A percentile compares a stretch with the other conserved stretches of the same genome.
Evolutionary conservation across 2,329 filamentous ascomycete genomes (phyloP).

Genomic region (Phialocephala sp.): DNA sequence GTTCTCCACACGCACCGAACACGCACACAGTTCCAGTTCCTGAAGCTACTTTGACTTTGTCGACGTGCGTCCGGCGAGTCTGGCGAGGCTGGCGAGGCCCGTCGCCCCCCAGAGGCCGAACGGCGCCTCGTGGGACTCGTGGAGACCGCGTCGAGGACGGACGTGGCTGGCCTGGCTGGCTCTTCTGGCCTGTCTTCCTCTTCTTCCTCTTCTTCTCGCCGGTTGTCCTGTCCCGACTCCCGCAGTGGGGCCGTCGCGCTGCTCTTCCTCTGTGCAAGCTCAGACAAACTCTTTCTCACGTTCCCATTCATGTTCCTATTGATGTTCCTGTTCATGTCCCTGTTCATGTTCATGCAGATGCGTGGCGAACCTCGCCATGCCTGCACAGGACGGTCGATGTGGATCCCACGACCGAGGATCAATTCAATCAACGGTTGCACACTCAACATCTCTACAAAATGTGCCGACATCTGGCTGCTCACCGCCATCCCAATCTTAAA

Average conservation of each 20-base stretch:
- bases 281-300: no score
- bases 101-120: no score
- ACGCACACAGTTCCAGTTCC: slow-evolving; percentile 18
- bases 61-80: no score
- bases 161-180: no score
- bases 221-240: slow-evolving; percentile 4
- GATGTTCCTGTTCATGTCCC: no score
- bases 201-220: not conserved
- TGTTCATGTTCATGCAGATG: not conserved
- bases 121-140: not conserved
- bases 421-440: not conserved
- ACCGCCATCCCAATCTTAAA: slow-evolving; percentile 38
- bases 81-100: no score
- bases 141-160: not conserved
- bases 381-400: not conserved
- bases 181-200: no score
- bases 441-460: slow-evolving; percentile 6
- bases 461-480: slow-evolving; percentile 14
- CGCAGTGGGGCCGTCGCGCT: slow-evolving; percentile 4
- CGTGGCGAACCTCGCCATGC: not conserved
- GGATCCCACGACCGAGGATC: not conserved
- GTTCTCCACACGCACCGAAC: slow-evolving; percentile 18
- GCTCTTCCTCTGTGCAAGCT: not conserved
- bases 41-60: no score
- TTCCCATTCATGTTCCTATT: not conserved